A percentile compares a stretch with the other conserved stretches of the same genome.
Conservation (phyloP, 2,329 filamentous ascomycete species). For the Penicillium concentricum region DNA sequence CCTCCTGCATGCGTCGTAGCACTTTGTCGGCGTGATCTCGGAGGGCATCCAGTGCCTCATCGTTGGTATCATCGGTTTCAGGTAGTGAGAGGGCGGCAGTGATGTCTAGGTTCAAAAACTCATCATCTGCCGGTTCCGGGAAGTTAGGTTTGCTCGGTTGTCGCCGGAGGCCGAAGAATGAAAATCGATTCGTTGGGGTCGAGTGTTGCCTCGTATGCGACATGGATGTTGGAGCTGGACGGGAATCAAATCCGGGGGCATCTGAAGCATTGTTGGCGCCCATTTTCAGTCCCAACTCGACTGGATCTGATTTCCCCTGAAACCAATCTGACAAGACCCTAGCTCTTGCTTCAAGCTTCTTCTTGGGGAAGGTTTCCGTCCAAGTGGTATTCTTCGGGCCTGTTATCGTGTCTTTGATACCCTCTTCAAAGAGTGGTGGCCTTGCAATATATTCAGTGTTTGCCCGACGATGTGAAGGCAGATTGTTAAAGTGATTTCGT, state of each 20-base stretch:
- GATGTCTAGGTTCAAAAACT: conserved; percentile 57
- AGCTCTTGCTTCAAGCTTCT: conserved; percentile 34
- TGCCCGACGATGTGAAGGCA: conserved; percentile 32
- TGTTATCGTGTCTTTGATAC: conserved; percentile 23
- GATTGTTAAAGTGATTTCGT: conserved; percentile 18
- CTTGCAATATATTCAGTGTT: conserved; percentile 36
- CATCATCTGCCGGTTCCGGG: conserved; percentile 49
- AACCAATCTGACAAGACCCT: conserved; percentile 52
- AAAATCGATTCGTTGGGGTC: conserved; percentile 37
- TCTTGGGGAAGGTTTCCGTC: conserved; percentile 29
- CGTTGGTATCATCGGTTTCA: conserved; percentile 49
- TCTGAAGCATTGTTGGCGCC: conserved; percentile 19
- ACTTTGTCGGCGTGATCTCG: conserved; percentile 57
- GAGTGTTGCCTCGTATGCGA: conserved; percentile 20
- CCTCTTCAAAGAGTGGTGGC: conserved; percentile 29
- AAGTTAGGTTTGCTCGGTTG: conserved; percentile 26
- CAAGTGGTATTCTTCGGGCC: conserved; percentile 14
- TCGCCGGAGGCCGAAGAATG: conserved; percentile 43
- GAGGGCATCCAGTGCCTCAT: conserved; percentile 57
- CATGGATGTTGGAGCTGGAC: conserved; percentile 4
- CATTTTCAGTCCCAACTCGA: conserved; percentile 43
- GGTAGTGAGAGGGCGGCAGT: conserved; percentile 54
- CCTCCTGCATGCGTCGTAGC: conserved; percentile 54
- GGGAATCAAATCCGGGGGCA: conserved; percentile 14
- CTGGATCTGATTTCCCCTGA: conserved; percentile 52